These are phyloP conservation scores for Starmera quercuum DNA, from an alignment of 805 yeast genomes.

Conservation along the genomic window DNA sequence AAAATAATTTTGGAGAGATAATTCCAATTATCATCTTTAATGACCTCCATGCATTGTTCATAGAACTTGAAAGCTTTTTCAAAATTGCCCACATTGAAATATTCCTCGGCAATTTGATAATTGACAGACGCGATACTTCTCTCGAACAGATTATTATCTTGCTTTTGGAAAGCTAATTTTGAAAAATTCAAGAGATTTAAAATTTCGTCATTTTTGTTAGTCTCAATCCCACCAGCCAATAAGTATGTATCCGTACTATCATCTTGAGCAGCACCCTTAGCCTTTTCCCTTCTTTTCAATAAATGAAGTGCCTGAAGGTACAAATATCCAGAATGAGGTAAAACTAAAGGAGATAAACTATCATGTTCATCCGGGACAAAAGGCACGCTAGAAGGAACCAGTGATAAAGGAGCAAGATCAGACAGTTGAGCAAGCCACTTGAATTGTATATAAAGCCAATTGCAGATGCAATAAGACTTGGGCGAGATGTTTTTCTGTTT, in stretches of 20 bases:
- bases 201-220: slow-evolving; percentile 14
- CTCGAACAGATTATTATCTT: slow-evolving; percentile 25
- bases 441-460: slow-evolving; percentile 61
- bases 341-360: slow-evolving; percentile 20
- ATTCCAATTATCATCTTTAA: slow-evolving; percentile 36
- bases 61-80: slow-evolving; percentile 35
- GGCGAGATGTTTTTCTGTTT: slow-evolving; percentile 20
- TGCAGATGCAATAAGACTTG: slow-evolving; percentile 21
- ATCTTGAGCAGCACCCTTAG: slow-evolving; percentile 3
- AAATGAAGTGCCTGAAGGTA: slow-evolving; percentile 31
- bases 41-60: slow-evolving; percentile 27
- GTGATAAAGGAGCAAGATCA: slow-evolving; percentile 34
- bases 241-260: slow-evolving; percentile 6
- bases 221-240: slow-evolving; percentile 1
- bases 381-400: slow-evolving; percentile 33
- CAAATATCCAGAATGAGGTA: slow-evolving; percentile 37
- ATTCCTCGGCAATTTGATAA: slow-evolving; percentile 46
- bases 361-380: slow-evolving; percentile 17
- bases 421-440: slow-evolving; percentile 58
- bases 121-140: slow-evolving; percentile 35
- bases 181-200: slow-evolving; percentile 27
- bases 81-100: slow-evolving; percentile 23
- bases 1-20: slow-evolving; percentile 25
- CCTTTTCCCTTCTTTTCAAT: slow-evolving; percentile 16
- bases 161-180: slow-evolving; percentile 27